These are phyloP conservation scores for Allomyces macrogynus DNA, from an alignment of 192 early-diverging fungal species.

Conservation along the genomic window DNA sequence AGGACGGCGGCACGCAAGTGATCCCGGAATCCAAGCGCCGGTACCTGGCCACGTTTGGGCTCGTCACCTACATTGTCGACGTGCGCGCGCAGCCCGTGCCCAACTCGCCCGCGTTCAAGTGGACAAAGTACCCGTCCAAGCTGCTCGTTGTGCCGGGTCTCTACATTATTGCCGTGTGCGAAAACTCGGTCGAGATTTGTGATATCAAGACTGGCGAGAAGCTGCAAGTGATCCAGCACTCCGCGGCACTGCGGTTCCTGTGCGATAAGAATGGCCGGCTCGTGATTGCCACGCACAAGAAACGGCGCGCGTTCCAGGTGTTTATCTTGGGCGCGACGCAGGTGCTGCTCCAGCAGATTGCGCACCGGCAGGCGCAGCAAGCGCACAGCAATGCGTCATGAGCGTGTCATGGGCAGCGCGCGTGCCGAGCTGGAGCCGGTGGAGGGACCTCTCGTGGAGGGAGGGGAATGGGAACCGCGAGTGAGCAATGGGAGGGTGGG, in stretches of 20 bases:
- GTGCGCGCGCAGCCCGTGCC: conserved; percentile 2
- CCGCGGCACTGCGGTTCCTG: neutral
- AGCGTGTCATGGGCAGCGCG: too few relatives aligned
- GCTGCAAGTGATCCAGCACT: conserved; percentile 5
- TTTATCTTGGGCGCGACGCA: neutral
- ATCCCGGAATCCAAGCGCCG: neutral
- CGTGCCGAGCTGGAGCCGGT: too few relatives aligned
- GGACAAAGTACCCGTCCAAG: conserved; percentile 1
- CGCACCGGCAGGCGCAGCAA: neutral
- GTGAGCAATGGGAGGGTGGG: too few relatives aligned
- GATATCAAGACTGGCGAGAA: conserved; percentile 6
- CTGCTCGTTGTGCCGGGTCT: conserved; percentile 2
- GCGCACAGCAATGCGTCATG: neutral
- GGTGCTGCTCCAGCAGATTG: neutral
- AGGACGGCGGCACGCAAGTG: conserved; percentile 2
- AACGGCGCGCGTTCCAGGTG: neutral
- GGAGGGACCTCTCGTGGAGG: too few relatives aligned
- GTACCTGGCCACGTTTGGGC: conserved; percentile 5
- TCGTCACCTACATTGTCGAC: conserved; percentile 6
- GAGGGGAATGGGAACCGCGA: too few relatives aligned
- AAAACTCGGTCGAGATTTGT: conserved; percentile 7
- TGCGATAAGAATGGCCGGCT: neutral
- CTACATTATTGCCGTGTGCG: conserved; percentile 6
- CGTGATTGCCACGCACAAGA: neutral
- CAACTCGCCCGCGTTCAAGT: conserved; percentile 4